Conservation (phyloP, 164 flowering plant genomes). For the Umbilicus rupestris region DNA sequence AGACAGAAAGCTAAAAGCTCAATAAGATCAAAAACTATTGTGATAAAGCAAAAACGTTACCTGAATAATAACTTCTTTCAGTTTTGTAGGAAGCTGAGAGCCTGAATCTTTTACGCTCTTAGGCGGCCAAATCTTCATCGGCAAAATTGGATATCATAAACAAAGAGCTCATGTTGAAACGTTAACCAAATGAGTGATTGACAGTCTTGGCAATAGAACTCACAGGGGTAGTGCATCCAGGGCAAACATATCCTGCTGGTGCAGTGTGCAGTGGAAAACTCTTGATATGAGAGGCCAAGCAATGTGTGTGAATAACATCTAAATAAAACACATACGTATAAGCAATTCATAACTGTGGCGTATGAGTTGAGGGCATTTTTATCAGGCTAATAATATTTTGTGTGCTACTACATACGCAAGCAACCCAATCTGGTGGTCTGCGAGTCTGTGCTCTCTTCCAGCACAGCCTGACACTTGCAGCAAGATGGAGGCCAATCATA, state of each 20-base stretch:
- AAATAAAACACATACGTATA: slow-evolving; percentile 10
- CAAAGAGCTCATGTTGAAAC: background rate
- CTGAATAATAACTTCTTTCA: slow-evolving; percentile 87
- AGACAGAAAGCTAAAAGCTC: background rate
- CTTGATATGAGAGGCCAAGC: slow-evolving; percentile 83
- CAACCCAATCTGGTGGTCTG: slow-evolving; percentile 91
- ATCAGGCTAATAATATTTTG: background rate
- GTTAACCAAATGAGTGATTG: background rate
- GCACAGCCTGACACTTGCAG: slow-evolving; percentile 55
- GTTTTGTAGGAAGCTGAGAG: slow-evolving; percentile 74
- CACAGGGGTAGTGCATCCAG: slow-evolving; percentile 76
- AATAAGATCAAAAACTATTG: background rate
- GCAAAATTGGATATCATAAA: slow-evolving; percentile 11
- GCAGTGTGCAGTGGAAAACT: slow-evolving; percentile 88
- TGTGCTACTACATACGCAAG: slow-evolving; percentile 64
- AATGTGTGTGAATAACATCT: slow-evolving; percentile 88
- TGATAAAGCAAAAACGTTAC: slow-evolving; percentile 22
- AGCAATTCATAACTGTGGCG: slow-evolving; percentile 2
- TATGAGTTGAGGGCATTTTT: background rate
- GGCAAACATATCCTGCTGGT: slow-evolving; percentile 93
- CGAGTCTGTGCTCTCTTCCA: slow-evolving; percentile 52
- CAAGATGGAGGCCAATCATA: slow-evolving; percentile 98
- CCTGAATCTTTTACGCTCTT: slow-evolving; percentile 89
- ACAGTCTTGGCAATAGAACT: slow-evolving; percentile 18
- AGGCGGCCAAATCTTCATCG: slow-evolving; percentile 96